Conservation (phyloP, 1,284 basidiomycete species). For the Microbotryomycetes sp. region DNA sequence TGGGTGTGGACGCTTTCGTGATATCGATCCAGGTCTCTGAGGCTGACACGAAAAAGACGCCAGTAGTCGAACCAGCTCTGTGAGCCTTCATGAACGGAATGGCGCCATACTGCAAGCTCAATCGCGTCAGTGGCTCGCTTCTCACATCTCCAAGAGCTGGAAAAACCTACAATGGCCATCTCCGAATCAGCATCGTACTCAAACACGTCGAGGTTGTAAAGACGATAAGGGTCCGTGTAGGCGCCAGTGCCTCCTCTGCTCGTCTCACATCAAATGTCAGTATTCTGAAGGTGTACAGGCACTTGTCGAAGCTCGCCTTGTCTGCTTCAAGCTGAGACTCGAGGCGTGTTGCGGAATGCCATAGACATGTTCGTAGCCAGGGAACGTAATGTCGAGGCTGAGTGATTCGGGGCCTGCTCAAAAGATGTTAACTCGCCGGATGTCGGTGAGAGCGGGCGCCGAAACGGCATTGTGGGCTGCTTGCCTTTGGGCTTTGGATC, state of each 20-base stretch:
- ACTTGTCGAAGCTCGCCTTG: slow-evolving; percentile 51
- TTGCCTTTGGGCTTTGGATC: slow-evolving; percentile 93
- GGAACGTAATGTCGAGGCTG: slow-evolving; percentile 88
- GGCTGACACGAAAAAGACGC: slow-evolving; percentile 80
- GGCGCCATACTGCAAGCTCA: slow-evolving; percentile 58
- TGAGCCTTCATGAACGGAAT: slow-evolving; percentile 94
- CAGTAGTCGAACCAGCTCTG: slow-evolving; percentile 68
- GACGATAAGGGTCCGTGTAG: slow-evolving; percentile 85
- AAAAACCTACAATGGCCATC: slow-evolving; percentile 58
- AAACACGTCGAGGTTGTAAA: slow-evolving; percentile 96
- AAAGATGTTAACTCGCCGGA: not conserved
- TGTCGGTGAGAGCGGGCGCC: not conserved
- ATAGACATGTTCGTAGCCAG: slow-evolving; percentile 79
- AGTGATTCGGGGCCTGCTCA: slow-evolving; percentile 80
- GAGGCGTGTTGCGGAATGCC: slow-evolving; percentile 97
- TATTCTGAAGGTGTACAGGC: too few species aligned
- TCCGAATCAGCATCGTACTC: slow-evolving; percentile 89
- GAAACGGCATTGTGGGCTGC: slow-evolving; percentile 8
- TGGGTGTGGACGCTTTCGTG: slow-evolving; percentile 53
- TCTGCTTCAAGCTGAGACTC: slow-evolving; percentile 76
- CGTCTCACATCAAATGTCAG: not conserved
- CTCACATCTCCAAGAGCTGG: too few species aligned
- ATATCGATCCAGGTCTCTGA: slow-evolving; percentile 97
- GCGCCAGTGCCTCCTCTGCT: slow-evolving; percentile 48
- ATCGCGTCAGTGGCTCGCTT: too few species aligned